Conservation (phyloP, 495 filamentous ascomycete genomes). For the Immersiella caudata region DNA sequence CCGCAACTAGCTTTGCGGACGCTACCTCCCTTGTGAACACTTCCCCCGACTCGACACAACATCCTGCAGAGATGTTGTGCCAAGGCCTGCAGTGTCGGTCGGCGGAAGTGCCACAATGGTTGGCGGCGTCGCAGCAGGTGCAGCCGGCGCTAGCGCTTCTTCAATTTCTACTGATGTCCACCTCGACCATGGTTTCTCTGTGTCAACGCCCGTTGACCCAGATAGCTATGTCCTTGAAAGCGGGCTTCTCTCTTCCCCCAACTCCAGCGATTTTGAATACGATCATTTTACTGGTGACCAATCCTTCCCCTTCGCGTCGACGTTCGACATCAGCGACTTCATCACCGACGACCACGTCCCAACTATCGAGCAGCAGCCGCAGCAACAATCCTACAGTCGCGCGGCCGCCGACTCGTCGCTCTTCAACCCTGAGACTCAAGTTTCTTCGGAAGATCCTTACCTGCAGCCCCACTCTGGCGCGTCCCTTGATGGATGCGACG, state of each 20-base stretch:
- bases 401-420: conserved; percentile 44
- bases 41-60: conserved; percentile 95
- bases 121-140: conserved; percentile 58
- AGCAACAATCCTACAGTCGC: conserved; percentile 44
- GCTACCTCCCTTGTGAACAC: conserved; percentile 49
- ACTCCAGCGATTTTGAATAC: conserved; percentile 71
- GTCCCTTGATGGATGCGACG: conserved; percentile 89
- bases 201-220: conserved; percentile 55
- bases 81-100: conserved; percentile 98
- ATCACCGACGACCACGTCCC: conserved; percentile 52
- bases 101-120: conserved; percentile 62
- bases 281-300: conserved; percentile 85
- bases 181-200: conserved; percentile 69
- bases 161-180: conserved; percentile 65
- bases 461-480: conserved; percentile 91
- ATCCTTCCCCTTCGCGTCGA: conserved; percentile 54
- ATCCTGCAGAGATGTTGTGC: conserved; percentile 99
- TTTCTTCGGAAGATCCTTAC: conserved; percentile 60
- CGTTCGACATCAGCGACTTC: conserved; percentile 57
- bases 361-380: conserved; percentile 35
- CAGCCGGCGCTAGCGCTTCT: conserved; percentile 56
- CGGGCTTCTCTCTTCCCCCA: conserved; percentile 70
- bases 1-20: conserved; percentile 31
- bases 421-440: conserved; percentile 53
- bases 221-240: conserved; percentile 78